Percentiles rank a stretch among this genome's conserved stretches.
Conservation (phyloP, 805 yeast genomes). For the Saccharomycopsis sp. region DNA sequence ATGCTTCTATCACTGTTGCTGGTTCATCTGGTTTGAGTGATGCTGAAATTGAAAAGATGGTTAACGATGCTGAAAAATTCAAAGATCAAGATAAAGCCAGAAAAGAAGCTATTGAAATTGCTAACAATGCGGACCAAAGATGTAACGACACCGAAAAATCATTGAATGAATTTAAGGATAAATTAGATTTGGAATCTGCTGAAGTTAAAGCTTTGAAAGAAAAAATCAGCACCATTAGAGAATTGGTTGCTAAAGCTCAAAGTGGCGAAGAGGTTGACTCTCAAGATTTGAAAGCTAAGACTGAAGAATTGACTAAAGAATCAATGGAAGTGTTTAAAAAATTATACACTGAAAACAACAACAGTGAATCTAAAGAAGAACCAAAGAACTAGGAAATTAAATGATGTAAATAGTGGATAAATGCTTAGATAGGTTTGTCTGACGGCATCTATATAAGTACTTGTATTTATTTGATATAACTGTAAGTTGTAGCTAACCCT, state of each 20-base stretch:
- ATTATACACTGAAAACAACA: conserved; percentile 35
- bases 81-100: conserved; percentile 84
- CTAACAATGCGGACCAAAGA: conserved; percentile 78
- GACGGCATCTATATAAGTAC: no score
- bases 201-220: conserved; percentile 50
- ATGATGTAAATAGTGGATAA: no score
- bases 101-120: conserved; percentile 75
- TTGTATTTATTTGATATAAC: no score
- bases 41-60: conserved; percentile 85
- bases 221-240: conserved; percentile 59
- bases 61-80: conserved; percentile 82
- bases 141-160: conserved; percentile 84
- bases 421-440: no score
- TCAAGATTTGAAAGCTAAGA: conserved; percentile 65
- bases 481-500: no score
- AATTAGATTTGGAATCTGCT: conserved; percentile 40
- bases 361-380: conserved; percentile 5
- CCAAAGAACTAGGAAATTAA: conserved; percentile 7
- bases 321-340: conserved; percentile 79
- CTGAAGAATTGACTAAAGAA: conserved; percentile 76
- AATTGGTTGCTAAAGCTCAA: conserved; percentile 65
- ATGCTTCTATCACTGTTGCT: conserved; percentile 91
- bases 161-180: conserved; percentile 66
- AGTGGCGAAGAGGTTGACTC: conserved; percentile 59
- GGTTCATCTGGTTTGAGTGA: conserved; percentile 93